phyloP scores from a whole-genome alignment of 106 monocot genomes.

The Agapanthus africanus region DNA sequence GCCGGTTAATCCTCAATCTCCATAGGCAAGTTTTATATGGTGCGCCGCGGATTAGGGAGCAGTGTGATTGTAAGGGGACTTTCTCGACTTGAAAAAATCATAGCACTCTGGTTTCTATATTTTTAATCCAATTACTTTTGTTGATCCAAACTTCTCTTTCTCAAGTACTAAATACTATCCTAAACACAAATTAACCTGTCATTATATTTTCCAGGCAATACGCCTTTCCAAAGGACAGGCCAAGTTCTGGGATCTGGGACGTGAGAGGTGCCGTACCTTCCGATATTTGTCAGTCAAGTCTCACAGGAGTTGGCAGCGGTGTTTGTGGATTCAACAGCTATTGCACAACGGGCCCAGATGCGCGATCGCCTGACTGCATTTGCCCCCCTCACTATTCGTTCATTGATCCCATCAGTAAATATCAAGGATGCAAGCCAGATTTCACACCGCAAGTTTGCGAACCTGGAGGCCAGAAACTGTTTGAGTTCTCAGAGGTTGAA shows the following conservation, averaged over 20 bases:
- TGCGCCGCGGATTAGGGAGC: too few species aligned
- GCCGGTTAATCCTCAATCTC: too few species aligned
- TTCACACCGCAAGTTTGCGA: slow-evolving; percentile 17
- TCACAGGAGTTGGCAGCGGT: slow-evolving; percentile 9
- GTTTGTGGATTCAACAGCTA: slow-evolving; percentile 26
- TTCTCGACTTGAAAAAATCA: too few species aligned
- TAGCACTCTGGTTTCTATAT: too few species aligned
- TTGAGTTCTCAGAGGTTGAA: neutral
- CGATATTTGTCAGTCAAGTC: too few species aligned
- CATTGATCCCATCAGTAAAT: slow-evolving; percentile 10
- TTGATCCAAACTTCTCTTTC: neutral
- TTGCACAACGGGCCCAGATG: neutral
- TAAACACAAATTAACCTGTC: neutral
- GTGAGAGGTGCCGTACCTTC: neutral
- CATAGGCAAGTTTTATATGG: too few species aligned
- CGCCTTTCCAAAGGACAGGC: neutral
- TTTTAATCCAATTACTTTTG: neutral
- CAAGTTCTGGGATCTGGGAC: slow-evolving; percentile 7
- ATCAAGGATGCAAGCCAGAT: slow-evolving; percentile 26
- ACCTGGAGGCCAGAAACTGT: neutral
- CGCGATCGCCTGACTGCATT: neutral
- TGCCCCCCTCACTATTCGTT: slow-evolving; percentile 19
- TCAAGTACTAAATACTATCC: neutral
- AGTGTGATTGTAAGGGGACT: too few species aligned
- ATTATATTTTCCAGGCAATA: neutral